Percentiles rank a stretch among this genome's conserved stretches.
Evolutionary conservation across 1,139 yeast genomes (phyloP).

Genomic region (Arxiozyma slooffiae): DNA sequence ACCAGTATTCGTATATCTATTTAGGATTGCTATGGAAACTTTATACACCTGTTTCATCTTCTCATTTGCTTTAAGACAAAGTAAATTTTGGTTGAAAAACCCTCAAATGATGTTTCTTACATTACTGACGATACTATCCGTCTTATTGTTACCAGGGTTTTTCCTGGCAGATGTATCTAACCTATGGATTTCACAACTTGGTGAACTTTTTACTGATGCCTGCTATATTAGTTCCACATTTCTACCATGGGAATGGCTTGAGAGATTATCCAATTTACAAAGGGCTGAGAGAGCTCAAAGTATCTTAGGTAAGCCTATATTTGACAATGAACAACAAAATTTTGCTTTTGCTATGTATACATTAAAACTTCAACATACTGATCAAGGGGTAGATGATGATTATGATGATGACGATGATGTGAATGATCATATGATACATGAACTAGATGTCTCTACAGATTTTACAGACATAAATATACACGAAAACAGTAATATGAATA

Average conservation of each 20-base stretch:
- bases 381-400: constrained; percentile 4
- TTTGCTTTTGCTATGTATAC: constrained; percentile 27
- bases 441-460: not conserved
- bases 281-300: constrained; percentile 67
- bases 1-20: constrained; percentile 70
- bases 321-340: constrained; percentile 43
- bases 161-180: constrained; percentile 72
- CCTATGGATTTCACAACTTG: constrained; percentile 59
- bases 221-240: constrained; percentile 67
- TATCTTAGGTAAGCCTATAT: constrained; percentile 66
- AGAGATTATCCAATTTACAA: constrained; percentile 52
- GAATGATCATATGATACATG: not conserved
- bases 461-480: not conserved
- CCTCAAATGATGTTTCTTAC: constrained; percentile 44
- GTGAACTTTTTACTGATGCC: constrained; percentile 64
- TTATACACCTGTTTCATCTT: constrained; percentile 61
- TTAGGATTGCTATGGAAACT: constrained; percentile 65
- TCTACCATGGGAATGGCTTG: constrained; percentile 85
- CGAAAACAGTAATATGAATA: not conserved
- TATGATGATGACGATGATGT: not conserved
- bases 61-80: constrained; percentile 48
- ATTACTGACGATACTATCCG: constrained; percentile 46
- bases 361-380: constrained; percentile 20
- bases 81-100: constrained; percentile 45
- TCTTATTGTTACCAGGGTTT: constrained; percentile 59